These are phyloP conservation scores for Kodamaea plutei DNA, from an alignment of 1,139 yeast genomes.

Conservation along the genomic window DNA sequence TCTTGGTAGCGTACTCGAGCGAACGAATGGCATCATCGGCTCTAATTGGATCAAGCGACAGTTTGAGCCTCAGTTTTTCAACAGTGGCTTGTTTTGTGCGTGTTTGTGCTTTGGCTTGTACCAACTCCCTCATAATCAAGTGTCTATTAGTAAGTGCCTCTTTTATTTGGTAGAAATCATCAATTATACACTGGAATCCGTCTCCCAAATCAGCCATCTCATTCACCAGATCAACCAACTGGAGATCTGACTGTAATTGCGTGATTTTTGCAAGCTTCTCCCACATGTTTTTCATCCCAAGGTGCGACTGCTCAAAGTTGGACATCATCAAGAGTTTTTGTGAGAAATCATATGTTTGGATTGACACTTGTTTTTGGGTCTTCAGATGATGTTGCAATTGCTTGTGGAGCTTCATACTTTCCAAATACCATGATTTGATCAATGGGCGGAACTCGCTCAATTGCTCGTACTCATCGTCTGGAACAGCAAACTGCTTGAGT, in stretches of 20 bases:
- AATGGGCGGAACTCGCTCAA: slow-evolving; percentile 83
- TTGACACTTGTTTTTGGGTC: slow-evolving; percentile 52
- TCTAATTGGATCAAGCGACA: slow-evolving; percentile 78
- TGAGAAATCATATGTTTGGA: slow-evolving; percentile 64
- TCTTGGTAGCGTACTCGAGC: slow-evolving; percentile 74
- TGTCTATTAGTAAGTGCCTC: slow-evolving; percentile 93
- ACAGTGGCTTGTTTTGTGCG: slow-evolving; percentile 70
- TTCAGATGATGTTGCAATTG: slow-evolving; percentile 54
- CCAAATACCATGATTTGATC: slow-evolving; percentile 71
- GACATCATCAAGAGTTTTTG: slow-evolving; percentile 47
- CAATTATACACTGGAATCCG: slow-evolving; percentile 57
- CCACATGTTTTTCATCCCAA: slow-evolving; percentile 83
- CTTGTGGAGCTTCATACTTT: slow-evolving; percentile 52
- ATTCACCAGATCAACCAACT: slow-evolving; percentile 66
- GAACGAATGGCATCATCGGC: slow-evolving; percentile 87
- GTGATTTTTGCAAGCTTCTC: slow-evolving; percentile 67
- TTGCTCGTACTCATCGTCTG: slow-evolving; percentile 80
- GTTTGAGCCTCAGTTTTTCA: slow-evolving; percentile 65
- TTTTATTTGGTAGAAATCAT: slow-evolving; percentile 82
- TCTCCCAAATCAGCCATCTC: slow-evolving; percentile 79
- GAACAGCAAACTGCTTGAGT: slow-evolving; percentile 85
- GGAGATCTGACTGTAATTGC: slow-evolving; percentile 70
- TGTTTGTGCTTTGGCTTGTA: slow-evolving; percentile 74
- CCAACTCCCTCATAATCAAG: slow-evolving; percentile 80
- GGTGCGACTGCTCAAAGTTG: slow-evolving; percentile 44